A percentile compares a stretch with the other conserved stretches of the same genome.
Conservation (phyloP, 305 asterid genomes). For the Fraxinus baroniana region DNA sequence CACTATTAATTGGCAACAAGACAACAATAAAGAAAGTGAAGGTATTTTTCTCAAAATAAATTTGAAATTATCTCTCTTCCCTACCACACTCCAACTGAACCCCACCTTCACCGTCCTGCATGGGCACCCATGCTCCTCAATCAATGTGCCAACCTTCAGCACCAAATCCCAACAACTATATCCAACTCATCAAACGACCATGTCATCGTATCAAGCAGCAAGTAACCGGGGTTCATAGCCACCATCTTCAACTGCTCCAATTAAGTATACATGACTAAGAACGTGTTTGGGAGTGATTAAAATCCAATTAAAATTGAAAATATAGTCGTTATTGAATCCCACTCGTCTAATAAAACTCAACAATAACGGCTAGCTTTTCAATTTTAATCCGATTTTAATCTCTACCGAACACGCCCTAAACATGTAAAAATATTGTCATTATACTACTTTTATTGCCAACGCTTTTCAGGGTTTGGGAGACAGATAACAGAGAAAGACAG, state of each 20-base stretch:
- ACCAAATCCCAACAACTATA: conserved; percentile 1
- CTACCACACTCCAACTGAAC: not conserved
- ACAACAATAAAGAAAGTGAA: not conserved
- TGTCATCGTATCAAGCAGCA: not conserved
- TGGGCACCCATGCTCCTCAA: not conserved
- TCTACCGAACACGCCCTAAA: too few relatives aligned
- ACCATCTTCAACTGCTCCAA: conserved; percentile 6
- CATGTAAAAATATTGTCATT: not conserved
- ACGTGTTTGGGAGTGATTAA: too few relatives aligned
- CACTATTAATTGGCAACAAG: not conserved
- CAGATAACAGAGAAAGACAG: not conserved
- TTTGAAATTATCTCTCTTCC: not conserved
- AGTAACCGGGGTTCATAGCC: not conserved
- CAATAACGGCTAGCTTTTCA: too few relatives aligned
- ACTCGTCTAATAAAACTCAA: too few relatives aligned
- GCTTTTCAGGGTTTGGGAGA: not conserved
- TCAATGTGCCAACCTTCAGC: conserved; percentile 1
- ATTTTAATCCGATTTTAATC: too few relatives aligned
- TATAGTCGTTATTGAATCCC: too few relatives aligned
- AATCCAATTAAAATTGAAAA: too few relatives aligned
- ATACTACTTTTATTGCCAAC: not conserved
- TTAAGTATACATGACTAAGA: not conserved
- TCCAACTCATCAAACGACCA: not conserved
- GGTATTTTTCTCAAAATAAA: not conserved
- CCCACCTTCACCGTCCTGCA: not conserved